These are phyloP conservation scores for Hericium coralloides DNA, from an alignment of 768 basidiomycete genomes.

Conservation along the genomic window DNA sequence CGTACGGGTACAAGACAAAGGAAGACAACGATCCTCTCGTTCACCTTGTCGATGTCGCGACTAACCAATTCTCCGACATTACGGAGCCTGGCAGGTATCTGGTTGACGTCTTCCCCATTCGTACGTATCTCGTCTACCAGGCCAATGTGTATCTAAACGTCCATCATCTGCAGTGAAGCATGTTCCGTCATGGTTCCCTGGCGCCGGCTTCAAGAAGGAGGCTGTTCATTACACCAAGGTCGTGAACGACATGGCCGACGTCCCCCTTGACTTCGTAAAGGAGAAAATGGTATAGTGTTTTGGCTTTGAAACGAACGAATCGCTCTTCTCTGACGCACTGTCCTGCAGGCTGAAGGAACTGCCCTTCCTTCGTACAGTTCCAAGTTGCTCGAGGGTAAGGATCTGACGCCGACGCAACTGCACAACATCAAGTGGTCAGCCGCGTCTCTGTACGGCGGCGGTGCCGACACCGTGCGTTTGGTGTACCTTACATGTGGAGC, in stretches of 20 bases:
- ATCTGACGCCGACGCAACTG: slow-evolving; percentile 4
- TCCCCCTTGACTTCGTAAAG: neutral
- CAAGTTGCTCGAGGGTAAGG: slow-evolving; percentile 3
- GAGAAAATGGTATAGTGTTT: slow-evolving; percentile 1
- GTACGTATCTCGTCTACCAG: neutral
- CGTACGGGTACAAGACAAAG: neutral
- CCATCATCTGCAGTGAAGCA: slow-evolving; percentile 10
- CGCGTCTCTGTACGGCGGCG: slow-evolving; percentile 15
- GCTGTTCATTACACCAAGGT: neutral
- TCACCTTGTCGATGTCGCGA: neutral
- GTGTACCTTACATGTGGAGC: neutral
- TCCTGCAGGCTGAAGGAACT: slow-evolving; percentile 2
- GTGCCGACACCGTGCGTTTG: slow-evolving; percentile 10
- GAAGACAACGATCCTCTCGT: slow-evolving; percentile 1
- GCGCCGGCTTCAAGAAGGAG: slow-evolving; percentile 15
- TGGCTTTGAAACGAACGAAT: neutral
- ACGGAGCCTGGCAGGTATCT: neutral
- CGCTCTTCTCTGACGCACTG: neutral
- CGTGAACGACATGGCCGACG: neutral
- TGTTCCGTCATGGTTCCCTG: slow-evolving; percentile 20
- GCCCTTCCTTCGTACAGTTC: slow-evolving; percentile 13
- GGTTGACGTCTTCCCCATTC: slow-evolving; percentile 1
- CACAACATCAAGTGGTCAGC: slow-evolving; percentile 15
- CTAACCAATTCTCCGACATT: neutral
- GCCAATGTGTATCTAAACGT: neutral